Evolutionary conservation across 1,284 basidiomycete genomes (phyloP), one percentile per base, ranked within the genome.

Genomic region (Austroboletus novae-zelandiae): DNA sequence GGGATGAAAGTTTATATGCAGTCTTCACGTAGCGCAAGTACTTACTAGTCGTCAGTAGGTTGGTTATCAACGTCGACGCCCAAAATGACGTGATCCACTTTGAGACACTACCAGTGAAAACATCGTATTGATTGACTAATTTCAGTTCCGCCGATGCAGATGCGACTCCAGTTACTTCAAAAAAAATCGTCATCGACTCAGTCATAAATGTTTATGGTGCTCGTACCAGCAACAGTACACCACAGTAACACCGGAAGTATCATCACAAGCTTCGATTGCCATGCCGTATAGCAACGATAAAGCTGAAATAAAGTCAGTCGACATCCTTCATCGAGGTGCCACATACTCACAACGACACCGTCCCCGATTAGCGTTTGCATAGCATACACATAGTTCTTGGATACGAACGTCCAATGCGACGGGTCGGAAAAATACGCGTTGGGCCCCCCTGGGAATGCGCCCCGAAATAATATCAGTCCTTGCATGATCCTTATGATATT

Each of bases 351-450:
- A 13, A 72, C 53, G 5, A 71, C 65, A 15, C 60, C 62, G 34
- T 71, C 69, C 3, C 68, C 65, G 23, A 71, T 54, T 10, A 71
- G 56, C 1, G 69, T 70, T 41, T 72, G 69, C 18, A 58, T 52
- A n/a, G 60, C 58, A 40, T 66, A 71, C 9, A 72, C 34, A 9
- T 54, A 56, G 45, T 57, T 65, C 56, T 67, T 67, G 37, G 42
- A 52, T 29, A 67, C 55, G 27, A 62, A 69, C 23, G 68, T 68
- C 45, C 55, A 54, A 15, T 65, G 53, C 1, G 69, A 55, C 25
- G 61, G 52, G 39, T 63, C 47, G 1, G 45, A 53, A 45, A 71
- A 67, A 50, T 48, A 71, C 5, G 2, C 23, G 4, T 43, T n/a
- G 11, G 60, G 40, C 4, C 42, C 50, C 29, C 44, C 51, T 6